Evolutionary conservation across 345 rosid species (phyloP).

Genomic region (Iberis pinnata): DNA sequence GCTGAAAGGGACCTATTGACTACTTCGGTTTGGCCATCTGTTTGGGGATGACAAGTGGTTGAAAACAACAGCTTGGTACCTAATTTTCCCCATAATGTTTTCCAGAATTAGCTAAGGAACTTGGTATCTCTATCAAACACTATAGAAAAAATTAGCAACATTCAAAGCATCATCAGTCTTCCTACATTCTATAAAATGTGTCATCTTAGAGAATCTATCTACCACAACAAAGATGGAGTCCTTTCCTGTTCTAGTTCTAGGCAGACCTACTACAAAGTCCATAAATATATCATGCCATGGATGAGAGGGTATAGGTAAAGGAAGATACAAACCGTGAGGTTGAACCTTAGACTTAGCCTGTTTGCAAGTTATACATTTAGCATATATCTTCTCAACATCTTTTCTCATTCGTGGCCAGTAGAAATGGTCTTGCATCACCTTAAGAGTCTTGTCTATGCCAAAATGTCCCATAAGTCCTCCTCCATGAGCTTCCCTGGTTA

Average conservation of each 20-base stretch:
- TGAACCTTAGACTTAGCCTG: background rate
- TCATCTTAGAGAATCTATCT: background rate
- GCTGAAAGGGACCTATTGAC: background rate
- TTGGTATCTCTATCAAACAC: background rate
- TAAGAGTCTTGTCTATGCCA: background rate
- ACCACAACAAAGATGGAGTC: background rate
- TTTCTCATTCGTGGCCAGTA: background rate
- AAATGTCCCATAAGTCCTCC: background rate
- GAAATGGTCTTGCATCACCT: background rate
- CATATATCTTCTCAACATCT: background rate
- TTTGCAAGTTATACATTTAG: background rate
- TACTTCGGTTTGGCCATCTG: background rate
- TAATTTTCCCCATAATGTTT: background rate
- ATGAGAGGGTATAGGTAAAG: background rate
- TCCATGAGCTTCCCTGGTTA: background rate
- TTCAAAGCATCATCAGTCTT: background rate
- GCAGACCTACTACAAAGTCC: background rate
- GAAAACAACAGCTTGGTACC: background rate
- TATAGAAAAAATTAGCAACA: background rate
- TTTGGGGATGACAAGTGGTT: background rate
- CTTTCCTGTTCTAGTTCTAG: background rate
- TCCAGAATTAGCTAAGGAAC: background rate
- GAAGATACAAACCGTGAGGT: background rate
- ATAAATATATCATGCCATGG: background rate
- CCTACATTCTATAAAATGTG: background rate